phyloP scores from a whole-genome alignment of 495 filamentous ascomycete species.

The Penicillium lividum region DNA sequence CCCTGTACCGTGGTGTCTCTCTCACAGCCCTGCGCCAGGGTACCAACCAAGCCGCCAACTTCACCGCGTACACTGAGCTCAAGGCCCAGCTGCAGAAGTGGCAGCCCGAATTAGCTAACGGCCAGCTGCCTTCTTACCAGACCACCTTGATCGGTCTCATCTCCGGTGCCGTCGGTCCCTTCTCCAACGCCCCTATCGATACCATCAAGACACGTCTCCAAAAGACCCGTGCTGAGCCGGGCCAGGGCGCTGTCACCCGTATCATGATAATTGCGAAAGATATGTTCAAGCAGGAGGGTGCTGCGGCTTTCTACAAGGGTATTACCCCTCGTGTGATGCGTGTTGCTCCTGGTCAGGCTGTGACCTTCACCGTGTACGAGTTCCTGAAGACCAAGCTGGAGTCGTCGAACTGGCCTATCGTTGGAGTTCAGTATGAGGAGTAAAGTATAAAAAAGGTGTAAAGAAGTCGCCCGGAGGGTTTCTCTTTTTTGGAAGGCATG shows the following conservation, averaged over 20 bases:
- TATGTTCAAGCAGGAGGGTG: slow-evolving; percentile 97
- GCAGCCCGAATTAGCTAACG: slow-evolving; percentile 61
- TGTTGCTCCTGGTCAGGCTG: slow-evolving; percentile 95
- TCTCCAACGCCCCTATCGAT: slow-evolving; percentile 97
- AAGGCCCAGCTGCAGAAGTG: slow-evolving; percentile 70
- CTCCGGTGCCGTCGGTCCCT: slow-evolving; percentile 89
- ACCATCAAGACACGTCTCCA: slow-evolving; percentile 98
- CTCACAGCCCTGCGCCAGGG: slow-evolving; percentile 93
- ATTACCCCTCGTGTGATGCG: slow-evolving; percentile 98
- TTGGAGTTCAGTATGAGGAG: slow-evolving; percentile 73
- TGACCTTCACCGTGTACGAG: slow-evolving; percentile 98
- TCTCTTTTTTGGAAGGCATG: slow-evolving; percentile 18
- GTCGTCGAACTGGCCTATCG: slow-evolving; percentile 62
- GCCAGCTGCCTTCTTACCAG: slow-evolving; percentile 79
- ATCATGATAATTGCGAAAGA: slow-evolving; percentile 78
- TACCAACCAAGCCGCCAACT: slow-evolving; percentile 97
- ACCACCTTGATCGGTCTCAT: slow-evolving; percentile 90
- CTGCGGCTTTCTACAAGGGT: slow-evolving; percentile 96
- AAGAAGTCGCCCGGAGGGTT: slow-evolving; percentile 6
- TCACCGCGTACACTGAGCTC: slow-evolving; percentile 95
- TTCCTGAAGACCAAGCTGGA: slow-evolving; percentile 83
- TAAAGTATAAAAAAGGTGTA: slow-evolving; percentile 37
- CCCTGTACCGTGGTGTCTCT: slow-evolving; percentile 88
- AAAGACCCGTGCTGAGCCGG: slow-evolving; percentile 79
- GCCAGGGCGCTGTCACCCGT: slow-evolving; percentile 73